These are phyloP conservation scores for Domatiomyces catenatus DNA, from an alignment of 2,329 filamentous ascomycete species.

Conservation along the genomic window DNA sequence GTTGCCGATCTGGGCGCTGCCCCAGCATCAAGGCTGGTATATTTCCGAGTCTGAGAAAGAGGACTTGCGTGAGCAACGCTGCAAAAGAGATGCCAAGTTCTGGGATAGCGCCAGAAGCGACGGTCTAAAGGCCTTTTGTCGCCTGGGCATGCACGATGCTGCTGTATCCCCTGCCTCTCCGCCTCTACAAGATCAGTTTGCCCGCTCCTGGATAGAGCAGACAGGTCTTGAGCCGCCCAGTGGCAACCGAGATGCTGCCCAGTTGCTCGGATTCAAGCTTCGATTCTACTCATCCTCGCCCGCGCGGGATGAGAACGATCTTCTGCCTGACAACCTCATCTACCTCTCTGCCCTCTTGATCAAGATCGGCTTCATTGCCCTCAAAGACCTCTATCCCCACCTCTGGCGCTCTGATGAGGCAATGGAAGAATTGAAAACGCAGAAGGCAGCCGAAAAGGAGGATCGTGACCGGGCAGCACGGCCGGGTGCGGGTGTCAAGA, in stretches of 20 bases:
- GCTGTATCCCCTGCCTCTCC: conserved; percentile 7
- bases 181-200: conserved; percentile 37
- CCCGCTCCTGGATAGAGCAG: conserved; percentile 59
- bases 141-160: conserved; percentile 56
- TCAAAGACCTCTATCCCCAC: conserved; percentile 81
- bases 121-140: conserved; percentile 75
- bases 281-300: conserved; percentile 72
- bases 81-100: conserved; percentile 56
- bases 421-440: conserved; percentile 60
- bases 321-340: conserved; percentile 79
- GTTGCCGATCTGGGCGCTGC: conserved; percentile 74
- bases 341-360: conserved; percentile 83
- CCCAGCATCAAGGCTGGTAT: conserved; percentile 48
- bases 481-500: conserved; percentile 54
- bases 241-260: conserved; percentile 83
- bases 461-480: conserved; percentile 59
- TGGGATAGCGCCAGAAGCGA: conserved; percentile 65
- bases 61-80: conserved; percentile 40
- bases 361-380: conserved; percentile 91
- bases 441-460: conserved; percentile 58
- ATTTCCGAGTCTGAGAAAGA: conserved; percentile 55
- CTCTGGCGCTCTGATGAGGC: conserved; percentile 70
- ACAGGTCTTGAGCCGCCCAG: conserved; percentile 70
- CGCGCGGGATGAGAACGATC: conserved; percentile 57
- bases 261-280: conserved; percentile 91